Conservation (phyloP, 2,329 filamentous ascomycete genomes). For the Cryphonectria naterciae region DNA sequence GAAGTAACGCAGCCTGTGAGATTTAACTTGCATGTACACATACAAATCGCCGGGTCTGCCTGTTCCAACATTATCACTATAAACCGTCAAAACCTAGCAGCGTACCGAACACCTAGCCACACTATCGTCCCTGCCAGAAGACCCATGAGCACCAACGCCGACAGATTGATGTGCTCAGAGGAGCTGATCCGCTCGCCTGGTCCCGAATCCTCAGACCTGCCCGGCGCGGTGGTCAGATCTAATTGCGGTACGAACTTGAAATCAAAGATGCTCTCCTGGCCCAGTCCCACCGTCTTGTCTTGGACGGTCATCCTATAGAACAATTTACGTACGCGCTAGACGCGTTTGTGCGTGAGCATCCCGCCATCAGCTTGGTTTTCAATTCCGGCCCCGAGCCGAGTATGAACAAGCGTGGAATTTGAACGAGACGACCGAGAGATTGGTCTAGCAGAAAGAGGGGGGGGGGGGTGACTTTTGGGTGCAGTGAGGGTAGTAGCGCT, state of each 20-base stretch:
- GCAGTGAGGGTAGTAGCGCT: background rate
- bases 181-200: conserved; percentile 32
- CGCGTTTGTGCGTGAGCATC: too few relatives aligned
- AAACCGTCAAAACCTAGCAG: background rate
- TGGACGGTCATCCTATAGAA: conserved; percentile 64
- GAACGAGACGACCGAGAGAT: background rate
- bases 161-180: conserved; percentile 52
- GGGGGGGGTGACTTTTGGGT: too few relatives aligned
- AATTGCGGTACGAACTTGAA: conserved; percentile 69
- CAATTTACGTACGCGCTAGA: conserved; percentile 33
- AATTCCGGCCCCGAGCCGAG: background rate
- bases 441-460: background rate
- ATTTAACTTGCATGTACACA: background rate
- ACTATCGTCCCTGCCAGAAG: conserved; percentile 35
- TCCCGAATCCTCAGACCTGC: conserved; percentile 5
- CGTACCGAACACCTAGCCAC: conserved; percentile 34
- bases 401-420: background rate
- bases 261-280: conserved; percentile 66
- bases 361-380: background rate
- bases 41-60: background rate
- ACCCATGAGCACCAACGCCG: conserved; percentile 46
- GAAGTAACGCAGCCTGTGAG: background rate
- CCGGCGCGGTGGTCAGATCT: conserved; percentile 40
- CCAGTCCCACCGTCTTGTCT: conserved; percentile 60
- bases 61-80: background rate